These are phyloP conservation scores for Boletus pseudopeckii DNA, from an alignment of 768 basidiomycete species.

Conservation along the genomic window DNA sequence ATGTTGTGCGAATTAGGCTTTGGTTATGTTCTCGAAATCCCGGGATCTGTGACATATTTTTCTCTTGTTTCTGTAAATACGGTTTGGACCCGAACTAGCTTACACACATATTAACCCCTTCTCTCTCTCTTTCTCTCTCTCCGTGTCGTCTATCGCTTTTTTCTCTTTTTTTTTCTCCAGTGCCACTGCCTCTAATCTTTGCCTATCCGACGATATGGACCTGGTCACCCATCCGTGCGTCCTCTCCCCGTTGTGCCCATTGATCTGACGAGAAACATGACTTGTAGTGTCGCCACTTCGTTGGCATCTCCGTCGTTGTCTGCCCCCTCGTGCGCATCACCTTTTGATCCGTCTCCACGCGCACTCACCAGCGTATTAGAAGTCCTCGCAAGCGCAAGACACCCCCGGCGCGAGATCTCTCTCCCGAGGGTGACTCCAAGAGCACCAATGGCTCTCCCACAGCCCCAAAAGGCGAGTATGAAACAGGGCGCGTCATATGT, in stretches of 20 bases:
- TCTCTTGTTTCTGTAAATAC: constrained; percentile 39
- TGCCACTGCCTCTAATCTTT: neutral
- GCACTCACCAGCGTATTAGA: constrained; percentile 19
- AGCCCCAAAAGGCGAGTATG: constrained; percentile 51
- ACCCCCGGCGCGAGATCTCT: constrained; percentile 24
- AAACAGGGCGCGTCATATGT: constrained; percentile 62
- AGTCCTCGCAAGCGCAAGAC: constrained; percentile 41
- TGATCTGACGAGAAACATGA: constrained; percentile 17
- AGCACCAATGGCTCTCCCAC: constrained; percentile 8
- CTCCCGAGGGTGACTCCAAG: constrained; percentile 14
- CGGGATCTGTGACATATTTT: constrained; percentile 40
- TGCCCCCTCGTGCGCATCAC: constrained; percentile 19
- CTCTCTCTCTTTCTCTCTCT: constrained; percentile 17
- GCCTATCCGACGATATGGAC: constrained; percentile 21
- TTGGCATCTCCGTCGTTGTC: constrained; percentile 14
- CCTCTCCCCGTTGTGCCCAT: neutral
- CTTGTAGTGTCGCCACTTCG: constrained; percentile 11
- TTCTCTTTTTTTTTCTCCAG: constrained; percentile 9
- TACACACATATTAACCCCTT: constrained; percentile 35
- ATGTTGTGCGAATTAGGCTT: constrained; percentile 33
- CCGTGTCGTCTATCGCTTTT: constrained; percentile 13
- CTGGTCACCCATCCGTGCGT: constrained; percentile 18
- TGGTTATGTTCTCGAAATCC: constrained; percentile 40
- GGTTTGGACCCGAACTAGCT: constrained; percentile 36
- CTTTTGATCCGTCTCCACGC: constrained; percentile 17